phyloP scores from a whole-genome alignment of 2,329 filamentous ascomycete species.

The Zarea fungicola region DNA sequence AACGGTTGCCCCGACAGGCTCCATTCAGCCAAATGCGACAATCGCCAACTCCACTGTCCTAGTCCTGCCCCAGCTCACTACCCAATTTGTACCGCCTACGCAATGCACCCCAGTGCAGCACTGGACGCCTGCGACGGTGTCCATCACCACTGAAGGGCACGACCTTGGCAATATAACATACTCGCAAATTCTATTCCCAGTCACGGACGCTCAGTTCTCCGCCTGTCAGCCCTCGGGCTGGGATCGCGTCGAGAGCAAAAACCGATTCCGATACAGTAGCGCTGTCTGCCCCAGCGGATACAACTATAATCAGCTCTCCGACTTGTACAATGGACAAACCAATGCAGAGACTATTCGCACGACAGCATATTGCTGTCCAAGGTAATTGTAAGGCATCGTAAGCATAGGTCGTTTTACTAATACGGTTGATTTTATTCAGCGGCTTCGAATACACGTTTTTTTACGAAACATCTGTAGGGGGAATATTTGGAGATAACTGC shows the following conservation, averaged over 20 bases:
- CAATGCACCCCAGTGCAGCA: conserved; percentile 7
- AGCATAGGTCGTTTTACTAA: background rate
- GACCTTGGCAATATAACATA: background rate
- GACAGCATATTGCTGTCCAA: conserved; percentile 11
- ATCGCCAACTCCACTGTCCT: background rate
- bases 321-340: background rate
- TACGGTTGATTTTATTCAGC: background rate
- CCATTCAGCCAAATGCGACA: conserved; percentile 4
- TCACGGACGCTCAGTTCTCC: conserved; percentile 5
- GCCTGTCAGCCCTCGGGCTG: conserved; percentile 11
- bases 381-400: background rate
- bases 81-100: conserved; percentile 3
- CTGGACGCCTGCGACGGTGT: conserved; percentile 6
- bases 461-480: background rate
- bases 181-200: conserved; percentile 5
- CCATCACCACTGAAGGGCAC: background rate
- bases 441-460: conserved; percentile 6
- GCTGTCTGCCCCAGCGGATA: conserved; percentile 12
- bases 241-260: background rate
- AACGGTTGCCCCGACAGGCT: background rate
- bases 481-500: conserved; percentile 7
- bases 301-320: conserved; percentile 8
- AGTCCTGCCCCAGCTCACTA: conserved; percentile 6
- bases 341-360: conserved; percentile 9
- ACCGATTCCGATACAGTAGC: conserved; percentile 6